Evolutionary conservation across 1,139 yeast genomes (phyloP), one percentile per base, ranked within the genome.

Genomic region (Taiozyma sp.): DNA sequence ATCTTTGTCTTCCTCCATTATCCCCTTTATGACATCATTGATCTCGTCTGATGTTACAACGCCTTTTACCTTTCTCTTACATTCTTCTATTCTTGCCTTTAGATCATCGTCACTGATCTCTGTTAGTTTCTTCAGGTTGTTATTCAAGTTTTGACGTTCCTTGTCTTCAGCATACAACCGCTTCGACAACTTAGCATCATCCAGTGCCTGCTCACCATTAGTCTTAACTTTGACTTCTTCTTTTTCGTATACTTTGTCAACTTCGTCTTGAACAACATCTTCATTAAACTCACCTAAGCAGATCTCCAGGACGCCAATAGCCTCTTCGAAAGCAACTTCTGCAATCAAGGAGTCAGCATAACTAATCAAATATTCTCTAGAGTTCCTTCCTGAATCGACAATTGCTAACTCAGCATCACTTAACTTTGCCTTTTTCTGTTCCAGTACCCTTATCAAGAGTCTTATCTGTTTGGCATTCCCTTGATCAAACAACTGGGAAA

Each of bases 41-140:
- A 16, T 11, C n/a, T 49, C 52, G 7, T 37, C 19, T 13, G 41
- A 28, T 14, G 44, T 41, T 2, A 45, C 37, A n/a, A 48, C 43
- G 39, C 42, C 40, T 19, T 26, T 32, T 2, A 42, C 32, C 7
- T 45, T 29, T 19, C 16, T n/a, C 9, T 40, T 43, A 24, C 56
- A 55, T n/a, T 45, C 47, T 19, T 41, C 16, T 8, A 51, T 52
- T 14, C 50, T 45, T 1, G 28, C 32, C 1, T 39, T 30, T 2
- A 55, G 29, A 16, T 55, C 55, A 1, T 50, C 51, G 35, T 55
- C 57, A 3, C 53, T 50, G 21, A 53, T 34, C 19, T 37, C 37
- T 14, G 44, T 45, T 26, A 50, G 37, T 7, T 40, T 28, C 8
- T 34, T 21, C 2, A 51, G 45, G 11, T 49, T 39, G 1, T 43